phyloP scores from a whole-genome alignment of 1,284 basidiomycete genomes.

The Singerocomus inundabilis region DNA sequence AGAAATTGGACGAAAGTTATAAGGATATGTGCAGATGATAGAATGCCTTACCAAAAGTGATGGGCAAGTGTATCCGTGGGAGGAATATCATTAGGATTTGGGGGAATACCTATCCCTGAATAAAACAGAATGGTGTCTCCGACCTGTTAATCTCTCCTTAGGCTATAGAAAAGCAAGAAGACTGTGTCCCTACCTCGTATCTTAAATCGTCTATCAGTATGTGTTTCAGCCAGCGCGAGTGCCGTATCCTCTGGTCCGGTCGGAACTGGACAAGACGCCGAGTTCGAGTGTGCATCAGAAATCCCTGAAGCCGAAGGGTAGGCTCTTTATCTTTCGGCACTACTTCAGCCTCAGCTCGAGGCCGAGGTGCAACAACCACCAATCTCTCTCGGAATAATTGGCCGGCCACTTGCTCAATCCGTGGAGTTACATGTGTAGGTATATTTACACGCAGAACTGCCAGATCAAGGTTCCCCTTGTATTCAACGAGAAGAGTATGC shows the following conservation, averaged over 20 bases:
- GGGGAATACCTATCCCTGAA: conserved; percentile 35
- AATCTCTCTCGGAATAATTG: conserved; percentile 53
- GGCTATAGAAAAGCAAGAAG: conserved; percentile 25
- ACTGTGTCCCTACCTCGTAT: conserved; percentile 22
- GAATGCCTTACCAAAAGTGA: conserved; percentile 55
- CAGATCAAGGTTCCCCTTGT: conserved; percentile 48
- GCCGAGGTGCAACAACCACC: conserved; percentile 47
- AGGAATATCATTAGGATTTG: conserved; percentile 35
- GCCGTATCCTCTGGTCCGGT: conserved; percentile 28
- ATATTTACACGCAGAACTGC: conserved; percentile 45
- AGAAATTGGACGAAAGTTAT: not conserved
- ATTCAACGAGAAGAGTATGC: conserved; percentile 7
- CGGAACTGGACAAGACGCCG: conserved; percentile 21
- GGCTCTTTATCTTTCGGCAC: conserved; percentile 11
- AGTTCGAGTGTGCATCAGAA: conserved; percentile 20
- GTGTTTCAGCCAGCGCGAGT: conserved; percentile 31
- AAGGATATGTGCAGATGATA: not conserved
- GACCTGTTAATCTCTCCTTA: conserved; percentile 38
- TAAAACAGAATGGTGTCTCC: conserved; percentile 57
- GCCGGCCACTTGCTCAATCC: conserved; percentile 48
- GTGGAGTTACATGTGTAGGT: conserved; percentile 58
- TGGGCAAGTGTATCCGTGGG: conserved; percentile 42
- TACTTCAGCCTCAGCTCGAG: conserved; percentile 23
- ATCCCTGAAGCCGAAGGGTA: conserved; percentile 16
- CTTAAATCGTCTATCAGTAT: conserved; percentile 28